Evolutionary conservation across 495 filamentous ascomycete genomes (phyloP).

Genomic region (Trypethelium eluteriae): DNA sequence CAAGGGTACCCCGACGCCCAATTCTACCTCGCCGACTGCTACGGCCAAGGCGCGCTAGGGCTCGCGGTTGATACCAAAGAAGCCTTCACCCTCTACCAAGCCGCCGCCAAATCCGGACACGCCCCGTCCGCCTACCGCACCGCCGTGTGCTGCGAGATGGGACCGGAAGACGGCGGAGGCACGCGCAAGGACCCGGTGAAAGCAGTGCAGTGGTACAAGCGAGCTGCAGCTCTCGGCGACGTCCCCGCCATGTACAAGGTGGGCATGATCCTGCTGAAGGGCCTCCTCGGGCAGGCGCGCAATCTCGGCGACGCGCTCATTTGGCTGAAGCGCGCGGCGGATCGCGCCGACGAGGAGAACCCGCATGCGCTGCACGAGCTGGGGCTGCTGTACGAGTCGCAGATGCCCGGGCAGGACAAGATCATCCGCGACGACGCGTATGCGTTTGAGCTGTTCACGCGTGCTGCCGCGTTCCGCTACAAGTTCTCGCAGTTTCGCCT

Average conservation of each 20-base stretch:
- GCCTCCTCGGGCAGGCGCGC: constrained; percentile 79
- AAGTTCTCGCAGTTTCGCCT: constrained; percentile 91
- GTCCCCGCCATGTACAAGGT: constrained; percentile 96
- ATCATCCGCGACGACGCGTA: constrained; percentile 75
- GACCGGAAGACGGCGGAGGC: constrained; percentile 86
- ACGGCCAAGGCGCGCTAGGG: constrained; percentile 65
- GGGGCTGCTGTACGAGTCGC: constrained; percentile 71
- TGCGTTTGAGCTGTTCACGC: constrained; percentile 67
- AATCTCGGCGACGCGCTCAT: constrained; percentile 77
- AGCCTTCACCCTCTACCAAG: constrained; percentile 87
- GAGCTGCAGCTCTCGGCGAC: constrained; percentile 81
- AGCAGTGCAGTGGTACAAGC: constrained; percentile 96
- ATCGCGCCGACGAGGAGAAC: constrained; percentile 79
- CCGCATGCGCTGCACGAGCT: constrained; percentile 94
- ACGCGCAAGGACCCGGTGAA: constrained; percentile 85
- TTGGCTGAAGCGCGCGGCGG: constrained; percentile 89
- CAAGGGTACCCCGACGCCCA: constrained; percentile 70
- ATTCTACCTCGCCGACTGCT: constrained; percentile 88
- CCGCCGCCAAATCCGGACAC: constrained; percentile 83
- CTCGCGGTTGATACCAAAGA: constrained; percentile 75
- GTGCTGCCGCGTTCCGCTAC: constrained; percentile 86
- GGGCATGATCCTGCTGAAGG: constrained; percentile 90
- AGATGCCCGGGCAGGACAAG: constrained; percentile 44
- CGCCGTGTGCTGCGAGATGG: constrained; percentile 95
- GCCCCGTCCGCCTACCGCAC: constrained; percentile 83